Conservation (phyloP, 2,329 filamentous ascomycete genomes). For the Penicillium concentricum region DNA sequence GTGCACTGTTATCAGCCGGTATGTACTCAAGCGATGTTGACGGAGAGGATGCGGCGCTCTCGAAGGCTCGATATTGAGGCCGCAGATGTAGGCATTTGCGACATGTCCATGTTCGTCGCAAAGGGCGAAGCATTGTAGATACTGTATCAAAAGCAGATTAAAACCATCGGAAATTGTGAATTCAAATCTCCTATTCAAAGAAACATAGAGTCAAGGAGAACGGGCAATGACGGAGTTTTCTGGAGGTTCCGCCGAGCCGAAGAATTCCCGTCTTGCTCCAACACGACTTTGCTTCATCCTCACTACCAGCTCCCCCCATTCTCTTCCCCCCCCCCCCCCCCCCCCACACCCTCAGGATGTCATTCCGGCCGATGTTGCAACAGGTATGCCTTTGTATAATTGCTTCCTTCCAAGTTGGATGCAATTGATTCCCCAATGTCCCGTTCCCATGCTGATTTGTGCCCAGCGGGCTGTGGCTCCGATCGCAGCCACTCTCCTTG, state of each 20-base stretch:
- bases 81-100: constrained; percentile 33
- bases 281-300: constrained; percentile 29
- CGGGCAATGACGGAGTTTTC: constrained; percentile 35
- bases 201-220: constrained; percentile 15
- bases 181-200: constrained; percentile 5
- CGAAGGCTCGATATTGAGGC: constrained; percentile 29
- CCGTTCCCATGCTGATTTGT: constrained; percentile 26
- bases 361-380: constrained; percentile 43
- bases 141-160: constrained; percentile 6
- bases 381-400: constrained; percentile 30
- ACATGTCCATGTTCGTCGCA: constrained; percentile 45
- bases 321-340: constrained; percentile 12
- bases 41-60: constrained; percentile 33
- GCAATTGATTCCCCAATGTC: constrained; percentile 15
- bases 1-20: constrained; percentile 24
- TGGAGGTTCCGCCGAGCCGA: constrained; percentile 26
- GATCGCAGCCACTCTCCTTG: constrained; percentile 42
- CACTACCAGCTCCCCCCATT: constrained; percentile 17
- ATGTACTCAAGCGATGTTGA: constrained; percentile 27
- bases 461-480: constrained; percentile 40
- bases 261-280: constrained; percentile 29
- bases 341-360: constrained; percentile 34
- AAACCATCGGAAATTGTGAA: constrained; percentile 1
- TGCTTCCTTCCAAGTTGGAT: background rate
- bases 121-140: constrained; percentile 18